These are phyloP conservation scores for Xenoacremonium recifei DNA, from an alignment of 2,329 filamentous ascomycete species.

Conservation along the genomic window DNA sequence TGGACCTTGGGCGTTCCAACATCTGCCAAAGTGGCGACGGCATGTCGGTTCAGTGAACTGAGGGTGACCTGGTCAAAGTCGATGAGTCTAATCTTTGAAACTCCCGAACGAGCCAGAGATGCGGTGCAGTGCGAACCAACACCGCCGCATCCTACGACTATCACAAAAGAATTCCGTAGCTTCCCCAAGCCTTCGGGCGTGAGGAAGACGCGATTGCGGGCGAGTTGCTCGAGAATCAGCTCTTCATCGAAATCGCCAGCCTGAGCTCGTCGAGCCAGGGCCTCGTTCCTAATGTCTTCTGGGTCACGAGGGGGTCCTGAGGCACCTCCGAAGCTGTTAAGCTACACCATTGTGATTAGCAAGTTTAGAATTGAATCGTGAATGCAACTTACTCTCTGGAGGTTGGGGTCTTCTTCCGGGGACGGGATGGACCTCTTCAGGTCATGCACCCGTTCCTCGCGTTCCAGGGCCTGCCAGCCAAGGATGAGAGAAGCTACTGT, in stretches of 20 bases:
- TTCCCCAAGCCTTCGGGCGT: conserved; percentile 76
- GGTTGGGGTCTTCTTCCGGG: conserved; percentile 32
- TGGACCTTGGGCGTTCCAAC: conserved; percentile 91
- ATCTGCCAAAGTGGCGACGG: conserved; percentile 88
- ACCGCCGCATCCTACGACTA: conserved; percentile 90
- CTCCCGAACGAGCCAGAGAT: conserved; percentile 83
- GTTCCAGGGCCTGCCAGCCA: conserved; percentile 59
- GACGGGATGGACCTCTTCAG: conserved; percentile 61
- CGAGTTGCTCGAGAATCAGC: conserved; percentile 90
- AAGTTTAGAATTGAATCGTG: background rate
- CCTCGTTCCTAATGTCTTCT: conserved; percentile 60
- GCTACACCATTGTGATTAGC: conserved; percentile 38
- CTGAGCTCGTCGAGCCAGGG: conserved; percentile 58
- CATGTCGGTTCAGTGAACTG: conserved; percentile 92
- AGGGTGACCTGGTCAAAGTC: conserved; percentile 98
- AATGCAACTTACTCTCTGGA: conserved; percentile 22
- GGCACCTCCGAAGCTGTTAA: conserved; percentile 60
- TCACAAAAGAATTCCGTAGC: conserved; percentile 77
- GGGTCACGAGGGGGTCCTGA: conserved; percentile 48
- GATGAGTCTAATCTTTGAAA: conserved; percentile 81
- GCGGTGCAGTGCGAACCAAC: conserved; percentile 91
- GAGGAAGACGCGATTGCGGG: conserved; percentile 89
- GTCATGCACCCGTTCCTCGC: conserved; percentile 51
- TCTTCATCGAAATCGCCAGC: conserved; percentile 69
- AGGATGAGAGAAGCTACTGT: conserved; percentile 60